phyloP scores from a whole-genome alignment of 495 filamentous ascomycete genomes.

The Aspergillus haitiensis region DNA sequence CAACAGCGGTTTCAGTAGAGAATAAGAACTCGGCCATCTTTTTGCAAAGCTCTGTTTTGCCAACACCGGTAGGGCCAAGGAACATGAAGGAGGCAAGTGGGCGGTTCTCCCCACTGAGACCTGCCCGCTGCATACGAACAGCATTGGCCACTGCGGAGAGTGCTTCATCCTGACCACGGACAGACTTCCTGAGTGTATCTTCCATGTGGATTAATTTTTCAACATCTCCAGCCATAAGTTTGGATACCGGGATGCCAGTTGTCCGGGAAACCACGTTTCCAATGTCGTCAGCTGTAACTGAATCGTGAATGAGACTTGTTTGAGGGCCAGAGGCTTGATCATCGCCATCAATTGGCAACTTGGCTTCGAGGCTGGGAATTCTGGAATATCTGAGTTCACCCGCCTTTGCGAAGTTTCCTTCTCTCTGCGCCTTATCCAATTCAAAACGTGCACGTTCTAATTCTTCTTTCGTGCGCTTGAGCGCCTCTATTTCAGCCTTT shows the following conservation, averaged over 20 bases:
- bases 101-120: slow-evolving; percentile 85
- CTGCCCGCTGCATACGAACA: slow-evolving; percentile 90
- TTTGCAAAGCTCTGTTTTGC: slow-evolving; percentile 97
- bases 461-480: slow-evolving; percentile 83
- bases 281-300: slow-evolving; percentile 92
- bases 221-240: slow-evolving; percentile 86
- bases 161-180: slow-evolving; percentile 93
- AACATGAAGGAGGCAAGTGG: slow-evolving; percentile 97
- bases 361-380: slow-evolving; percentile 77
- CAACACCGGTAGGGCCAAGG: slow-evolving; percentile 92
- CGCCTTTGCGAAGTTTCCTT: slow-evolving; percentile 87
- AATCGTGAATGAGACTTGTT: slow-evolving; percentile 76
- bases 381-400: slow-evolving; percentile 83
- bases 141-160: slow-evolving; percentile 88
- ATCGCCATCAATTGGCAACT: slow-evolving; percentile 73
- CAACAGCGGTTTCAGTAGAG: slow-evolving; percentile 83
- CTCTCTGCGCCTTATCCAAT: slow-evolving; percentile 81
- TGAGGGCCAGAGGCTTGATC: slow-evolving; percentile 46
- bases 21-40: slow-evolving; percentile 92
- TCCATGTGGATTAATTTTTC: slow-evolving; percentile 96
- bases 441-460: slow-evolving; percentile 82
- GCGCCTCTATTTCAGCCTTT: slow-evolving; percentile 72
- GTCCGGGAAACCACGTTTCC: slow-evolving; percentile 84
- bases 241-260: slow-evolving; percentile 89
- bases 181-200: slow-evolving; percentile 77